A percentile compares a stretch with the other conserved stretches of the same genome.
These are phyloP conservation scores for Triticum dicoccoides DNA, from an alignment of 176 grass and related monocot species.

Conservation along the genomic window DNA sequence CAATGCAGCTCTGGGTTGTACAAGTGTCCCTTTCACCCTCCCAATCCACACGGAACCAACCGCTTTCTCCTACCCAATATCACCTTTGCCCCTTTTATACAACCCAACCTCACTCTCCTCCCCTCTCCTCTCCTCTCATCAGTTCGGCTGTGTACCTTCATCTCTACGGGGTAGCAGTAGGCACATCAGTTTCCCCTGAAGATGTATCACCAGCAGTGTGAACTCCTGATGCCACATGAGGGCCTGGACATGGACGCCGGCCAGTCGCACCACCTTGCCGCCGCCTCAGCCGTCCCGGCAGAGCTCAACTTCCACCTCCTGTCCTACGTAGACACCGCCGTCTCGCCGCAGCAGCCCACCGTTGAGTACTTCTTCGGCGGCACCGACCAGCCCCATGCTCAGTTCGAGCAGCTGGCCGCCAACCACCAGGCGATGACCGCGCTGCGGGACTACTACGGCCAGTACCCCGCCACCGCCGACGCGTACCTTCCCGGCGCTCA, in stretches of 20 bases:
- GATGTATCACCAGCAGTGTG: constrained; percentile 56
- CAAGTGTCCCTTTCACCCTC: constrained; percentile 29
- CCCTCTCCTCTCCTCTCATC: background rate
- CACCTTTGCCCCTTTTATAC: constrained; percentile 44
- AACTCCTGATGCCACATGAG: constrained; percentile 50
- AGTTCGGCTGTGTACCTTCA: background rate
- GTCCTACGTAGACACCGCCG: constrained; percentile 26
- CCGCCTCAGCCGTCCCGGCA: background rate
- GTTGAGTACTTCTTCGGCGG: constrained; percentile 45
- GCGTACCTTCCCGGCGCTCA: constrained; percentile 19
- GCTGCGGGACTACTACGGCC: constrained; percentile 47
- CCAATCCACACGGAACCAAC: constrained; percentile 37
- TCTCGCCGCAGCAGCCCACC: constrained; percentile 34
- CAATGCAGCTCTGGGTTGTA: constrained; percentile 12
- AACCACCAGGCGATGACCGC: constrained; percentile 38
- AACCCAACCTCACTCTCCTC: background rate
- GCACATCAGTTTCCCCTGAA: background rate
- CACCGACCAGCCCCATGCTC: constrained; percentile 17
- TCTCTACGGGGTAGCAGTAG: background rate
- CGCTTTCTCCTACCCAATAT: constrained; percentile 42
- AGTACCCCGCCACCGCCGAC: constrained; percentile 19
- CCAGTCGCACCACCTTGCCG: constrained; percentile 28
- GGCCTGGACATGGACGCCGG: constrained; percentile 25
- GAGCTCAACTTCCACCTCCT: constrained; percentile 57
- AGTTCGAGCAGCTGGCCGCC: constrained; percentile 29